A percentile compares a stretch with the other conserved stretches of the same genome.
These are phyloP conservation scores for Penicillium brasilianum DNA, from an alignment of 2,329 filamentous ascomycete species.

Conservation along the genomic window DNA sequence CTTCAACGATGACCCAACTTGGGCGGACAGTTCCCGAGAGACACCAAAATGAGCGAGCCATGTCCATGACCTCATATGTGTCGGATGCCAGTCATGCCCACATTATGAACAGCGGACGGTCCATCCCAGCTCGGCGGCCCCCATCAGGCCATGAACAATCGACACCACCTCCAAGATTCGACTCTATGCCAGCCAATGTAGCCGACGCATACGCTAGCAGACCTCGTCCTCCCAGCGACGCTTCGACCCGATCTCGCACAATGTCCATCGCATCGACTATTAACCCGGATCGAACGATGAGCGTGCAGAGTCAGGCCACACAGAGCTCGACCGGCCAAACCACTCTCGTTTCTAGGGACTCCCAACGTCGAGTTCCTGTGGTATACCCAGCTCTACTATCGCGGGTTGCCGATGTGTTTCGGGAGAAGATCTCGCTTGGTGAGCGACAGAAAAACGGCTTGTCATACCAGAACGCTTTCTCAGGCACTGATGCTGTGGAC, in stretches of 20 bases:
- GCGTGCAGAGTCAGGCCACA: constrained; percentile 60
- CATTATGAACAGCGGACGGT: constrained; percentile 82
- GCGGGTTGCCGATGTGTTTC: constrained; percentile 90
- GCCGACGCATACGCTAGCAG: constrained; percentile 34
- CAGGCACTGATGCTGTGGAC: constrained; percentile 92
- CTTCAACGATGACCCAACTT: constrained; percentile 79
- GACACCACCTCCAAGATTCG: constrained; percentile 33
- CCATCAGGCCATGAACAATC: constrained; percentile 56
- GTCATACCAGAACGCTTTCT: constrained; percentile 96
- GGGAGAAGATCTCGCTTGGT: constrained; percentile 80
- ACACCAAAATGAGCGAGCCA: constrained; percentile 89
- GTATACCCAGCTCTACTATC: constrained; percentile 94
- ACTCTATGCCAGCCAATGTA: constrained; percentile 61
- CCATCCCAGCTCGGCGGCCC: constrained; percentile 78
- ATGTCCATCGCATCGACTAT: constrained; percentile 88
- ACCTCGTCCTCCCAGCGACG: constrained; percentile 51
- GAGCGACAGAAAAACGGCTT: constrained; percentile 96
- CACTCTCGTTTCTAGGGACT: constrained; percentile 63
- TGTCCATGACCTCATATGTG: constrained; percentile 89
- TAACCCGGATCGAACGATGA: constrained; percentile 63
- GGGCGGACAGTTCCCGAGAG: constrained; percentile 90
- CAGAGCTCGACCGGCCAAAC: constrained; percentile 55
- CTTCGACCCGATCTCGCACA: constrained; percentile 60
- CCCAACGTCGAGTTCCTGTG: constrained; percentile 74
- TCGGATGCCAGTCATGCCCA: constrained; percentile 78